Conservation (phyloP, 2,329 filamentous ascomycete species). For the Phialophora expanda region DNA sequence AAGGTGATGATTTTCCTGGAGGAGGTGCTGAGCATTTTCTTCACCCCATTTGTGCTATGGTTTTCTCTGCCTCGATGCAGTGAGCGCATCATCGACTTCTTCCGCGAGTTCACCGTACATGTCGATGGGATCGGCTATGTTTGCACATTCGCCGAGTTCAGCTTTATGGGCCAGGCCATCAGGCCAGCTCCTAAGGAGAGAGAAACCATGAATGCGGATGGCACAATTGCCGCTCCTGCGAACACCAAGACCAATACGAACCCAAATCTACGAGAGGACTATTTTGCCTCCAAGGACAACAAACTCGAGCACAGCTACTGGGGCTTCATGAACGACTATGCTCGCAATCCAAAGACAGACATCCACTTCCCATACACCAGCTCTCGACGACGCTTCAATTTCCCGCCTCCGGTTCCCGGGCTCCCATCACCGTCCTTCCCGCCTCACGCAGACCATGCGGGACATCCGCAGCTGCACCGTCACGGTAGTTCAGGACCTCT, state of each 20-base stretch:
- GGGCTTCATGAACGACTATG: slow-evolving; percentile 92
- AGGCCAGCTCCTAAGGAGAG: slow-evolving; percentile 44
- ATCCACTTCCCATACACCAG: slow-evolving; percentile 66
- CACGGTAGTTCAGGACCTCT: slow-evolving; percentile 14
- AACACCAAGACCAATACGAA: slow-evolving; percentile 20
- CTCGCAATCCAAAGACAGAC: slow-evolving; percentile 72
- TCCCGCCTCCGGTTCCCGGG: slow-evolving; percentile 76
- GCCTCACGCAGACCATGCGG: slow-evolving; percentile 18
- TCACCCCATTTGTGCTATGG: slow-evolving; percentile 87
- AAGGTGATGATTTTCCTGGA: slow-evolving; percentile 91
- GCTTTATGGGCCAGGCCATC: slow-evolving; percentile 82
- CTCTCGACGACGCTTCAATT: slow-evolving; percentile 68
- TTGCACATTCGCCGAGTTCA: slow-evolving; percentile 96
- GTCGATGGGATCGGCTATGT: slow-evolving; percentile 95
- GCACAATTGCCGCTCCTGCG: slow-evolving; percentile 49
- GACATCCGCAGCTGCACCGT: slow-evolving; percentile 17
- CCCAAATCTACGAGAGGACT: slow-evolving; percentile 72
- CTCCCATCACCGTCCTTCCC: slow-evolving; percentile 66
- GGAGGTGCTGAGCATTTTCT: slow-evolving; percentile 88
- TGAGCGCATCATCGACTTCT: slow-evolving; percentile 95
- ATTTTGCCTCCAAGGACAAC: slow-evolving; percentile 91
- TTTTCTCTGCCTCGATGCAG: slow-evolving; percentile 85
- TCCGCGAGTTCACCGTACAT: slow-evolving; percentile 95
- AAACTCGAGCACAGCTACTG: slow-evolving; percentile 99
- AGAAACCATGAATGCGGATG: slow-evolving; percentile 35